Conservation (phyloP, 176 grass and related monocot species). For the Saccharum spontaneum region DNA sequence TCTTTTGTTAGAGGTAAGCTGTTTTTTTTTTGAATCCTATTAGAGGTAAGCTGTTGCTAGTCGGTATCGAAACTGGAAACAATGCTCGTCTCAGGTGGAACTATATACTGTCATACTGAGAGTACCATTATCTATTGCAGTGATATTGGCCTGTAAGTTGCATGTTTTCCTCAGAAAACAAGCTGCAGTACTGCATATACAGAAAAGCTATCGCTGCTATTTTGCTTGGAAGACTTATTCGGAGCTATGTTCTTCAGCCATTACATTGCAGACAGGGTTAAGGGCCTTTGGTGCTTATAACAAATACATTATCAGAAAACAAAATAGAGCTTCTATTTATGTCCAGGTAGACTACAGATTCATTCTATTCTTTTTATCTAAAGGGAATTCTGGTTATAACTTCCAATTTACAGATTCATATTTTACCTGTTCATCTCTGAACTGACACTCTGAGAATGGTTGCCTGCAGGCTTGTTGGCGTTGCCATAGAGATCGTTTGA, state of each 20-base stretch:
- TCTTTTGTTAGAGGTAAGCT: constrained; percentile 74
- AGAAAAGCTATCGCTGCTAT: constrained; percentile 56
- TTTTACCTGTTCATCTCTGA: background rate
- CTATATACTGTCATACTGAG: background rate
- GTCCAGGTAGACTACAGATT: constrained; percentile 60
- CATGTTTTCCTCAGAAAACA: constrained; percentile 57
- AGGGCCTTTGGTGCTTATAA: constrained; percentile 64
- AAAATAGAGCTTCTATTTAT: constrained; percentile 64
- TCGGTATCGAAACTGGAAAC: constrained; percentile 10
- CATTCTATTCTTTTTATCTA: background rate
- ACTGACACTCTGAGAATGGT: constrained; percentile 16
- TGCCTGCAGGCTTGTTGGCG: constrained; percentile 60
- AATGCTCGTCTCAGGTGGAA: background rate
- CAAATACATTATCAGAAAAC: constrained; percentile 57
- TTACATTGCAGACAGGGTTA: constrained; percentile 77
- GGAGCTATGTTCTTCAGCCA: constrained; percentile 47
- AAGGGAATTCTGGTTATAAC: background rate
- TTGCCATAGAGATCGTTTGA: constrained; percentile 50
- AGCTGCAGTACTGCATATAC: constrained; percentile 67
- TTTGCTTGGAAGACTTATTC: constrained; percentile 58
- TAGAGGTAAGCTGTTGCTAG: constrained; percentile 58
- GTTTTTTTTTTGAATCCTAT: background rate
- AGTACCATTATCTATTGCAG: constrained; percentile 48
- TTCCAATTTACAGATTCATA: background rate
- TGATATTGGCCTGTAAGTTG: constrained; percentile 59